These are phyloP conservation scores for Chimonanthus salicifolius DNA, from an alignment of 164 flowering plant genomes.

Conservation along the genomic window DNA sequence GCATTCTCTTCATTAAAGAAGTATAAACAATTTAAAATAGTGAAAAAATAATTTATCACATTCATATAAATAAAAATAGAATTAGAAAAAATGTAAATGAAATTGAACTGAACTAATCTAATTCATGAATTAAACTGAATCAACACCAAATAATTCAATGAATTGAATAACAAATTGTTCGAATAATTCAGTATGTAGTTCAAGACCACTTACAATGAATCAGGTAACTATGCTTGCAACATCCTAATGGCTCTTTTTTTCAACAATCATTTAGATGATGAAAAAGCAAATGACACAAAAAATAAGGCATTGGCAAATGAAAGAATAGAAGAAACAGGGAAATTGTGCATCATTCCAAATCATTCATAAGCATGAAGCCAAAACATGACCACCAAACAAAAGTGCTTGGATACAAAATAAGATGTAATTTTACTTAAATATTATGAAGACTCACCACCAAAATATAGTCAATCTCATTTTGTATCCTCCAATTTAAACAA, in stretches of 20 bases:
- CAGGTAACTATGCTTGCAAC: not conserved
- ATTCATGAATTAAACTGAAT: too few species aligned
- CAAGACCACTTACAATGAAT: too few species aligned
- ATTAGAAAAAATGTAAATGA: too few species aligned
- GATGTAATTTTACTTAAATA: too few species aligned
- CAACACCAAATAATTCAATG: too few species aligned
- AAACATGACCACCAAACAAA: not conserved
- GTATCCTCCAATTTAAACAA: conserved; percentile 77
- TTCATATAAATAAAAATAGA: too few species aligned
- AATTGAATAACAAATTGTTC: too few species aligned
- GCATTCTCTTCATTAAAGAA: too few species aligned
- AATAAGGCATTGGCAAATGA: not conserved
- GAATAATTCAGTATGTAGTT: too few species aligned
- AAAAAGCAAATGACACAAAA: not conserved
- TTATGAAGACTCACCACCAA: conserved; percentile 54
- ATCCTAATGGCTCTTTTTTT: not conserved
- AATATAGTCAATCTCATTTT: conserved; percentile 77
- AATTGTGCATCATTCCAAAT: not conserved
- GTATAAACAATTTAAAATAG: too few species aligned
- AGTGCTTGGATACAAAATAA: not conserved
- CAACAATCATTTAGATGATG: not conserved
- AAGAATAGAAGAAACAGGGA: not conserved
- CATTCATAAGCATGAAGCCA: not conserved
- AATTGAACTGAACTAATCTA: too few species aligned
- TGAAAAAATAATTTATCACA: too few species aligned